Evolutionary conservation across 257 asterid genomes (phyloP).

Genomic region (Parsonsia alboflavescens): DNA sequence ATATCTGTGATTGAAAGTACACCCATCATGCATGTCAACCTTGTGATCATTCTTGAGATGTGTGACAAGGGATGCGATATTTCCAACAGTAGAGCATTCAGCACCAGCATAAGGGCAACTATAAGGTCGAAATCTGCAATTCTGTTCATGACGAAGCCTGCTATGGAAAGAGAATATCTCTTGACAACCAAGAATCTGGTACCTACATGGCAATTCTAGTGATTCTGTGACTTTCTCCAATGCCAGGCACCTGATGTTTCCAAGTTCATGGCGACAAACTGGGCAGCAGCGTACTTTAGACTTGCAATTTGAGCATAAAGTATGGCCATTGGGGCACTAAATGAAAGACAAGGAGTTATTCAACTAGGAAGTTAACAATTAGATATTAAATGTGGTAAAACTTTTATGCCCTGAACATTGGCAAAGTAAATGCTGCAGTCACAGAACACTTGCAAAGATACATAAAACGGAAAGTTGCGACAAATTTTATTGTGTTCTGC

Average conservation of each 20-base stretch:
- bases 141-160: conserved; percentile 35
- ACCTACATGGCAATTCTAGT: conserved; percentile 36
- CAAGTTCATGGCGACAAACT: conserved; percentile 42
- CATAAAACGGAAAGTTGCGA: neutral
- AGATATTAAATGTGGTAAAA: neutral
- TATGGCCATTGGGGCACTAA: conserved; percentile 8
- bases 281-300: conserved; percentile 25
- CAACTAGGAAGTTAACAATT: neutral
- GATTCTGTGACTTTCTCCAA: conserved; percentile 43
- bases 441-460: neutral
- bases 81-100: conserved; percentile 35
- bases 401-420: neutral
- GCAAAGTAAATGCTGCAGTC: neutral
- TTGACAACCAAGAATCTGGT: conserved; percentile 34
- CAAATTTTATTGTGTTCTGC: neutral
- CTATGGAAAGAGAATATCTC: conserved; percentile 32
- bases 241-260: conserved; percentile 46
- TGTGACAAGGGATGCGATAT: conserved; percentile 26
- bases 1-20: conserved; percentile 45
- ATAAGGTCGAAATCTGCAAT: conserved; percentile 33
- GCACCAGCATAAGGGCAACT: conserved; percentile 45
- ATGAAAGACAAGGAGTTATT: neutral
- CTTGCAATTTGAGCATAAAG: conserved; percentile 5
- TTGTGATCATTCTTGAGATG: conserved; percentile 40
- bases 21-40: conserved; percentile 40